These are phyloP conservation scores for Chlorella sp. DNA, from an alignment of 139 green algal genomes.

Conservation along the genomic window DNA sequence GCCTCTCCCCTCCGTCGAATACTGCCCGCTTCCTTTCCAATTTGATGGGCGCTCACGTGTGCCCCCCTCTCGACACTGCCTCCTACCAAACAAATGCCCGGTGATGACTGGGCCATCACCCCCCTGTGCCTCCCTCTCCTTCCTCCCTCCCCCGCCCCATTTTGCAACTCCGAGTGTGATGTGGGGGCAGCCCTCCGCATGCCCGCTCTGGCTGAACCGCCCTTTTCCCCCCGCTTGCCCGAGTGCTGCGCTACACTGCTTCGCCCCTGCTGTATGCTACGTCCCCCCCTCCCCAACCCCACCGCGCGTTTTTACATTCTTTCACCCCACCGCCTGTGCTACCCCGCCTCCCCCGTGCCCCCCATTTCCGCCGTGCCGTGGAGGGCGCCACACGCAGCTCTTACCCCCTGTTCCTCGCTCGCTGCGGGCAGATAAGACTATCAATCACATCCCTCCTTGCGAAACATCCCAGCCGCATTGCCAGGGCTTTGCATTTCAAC, in stretches of 20 bases:
- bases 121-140: not conserved
- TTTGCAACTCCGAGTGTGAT: slow-evolving; percentile 19
- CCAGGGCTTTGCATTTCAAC: too few relatives aligned
- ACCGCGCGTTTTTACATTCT: not conserved
- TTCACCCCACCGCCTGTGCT: not conserved
- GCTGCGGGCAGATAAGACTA: too few relatives aligned
- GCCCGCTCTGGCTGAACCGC: not conserved
- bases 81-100: slow-evolving; percentile 26
- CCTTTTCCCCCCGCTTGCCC: not conserved
- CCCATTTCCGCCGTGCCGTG: too few relatives aligned
- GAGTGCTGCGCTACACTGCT: not conserved
- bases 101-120: slow-evolving; percentile 8
- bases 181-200: not conserved
- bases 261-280: not conserved
- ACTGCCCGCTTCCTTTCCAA: slow-evolving; percentile 1
- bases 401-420: too few relatives aligned
- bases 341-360: too few relatives aligned
- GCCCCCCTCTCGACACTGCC: slow-evolving; percentile 18
- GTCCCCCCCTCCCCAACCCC: not conserved
- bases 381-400: too few relatives aligned
- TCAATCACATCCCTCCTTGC: too few relatives aligned
- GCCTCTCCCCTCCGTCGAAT: not conserved
- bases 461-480: too few relatives aligned
- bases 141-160: not conserved
- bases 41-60: slow-evolving; percentile 16